phyloP scores from a whole-genome alignment of 2,329 filamentous ascomycete genomes.

The Parasarocladium wereldwijsianum region DNA sequence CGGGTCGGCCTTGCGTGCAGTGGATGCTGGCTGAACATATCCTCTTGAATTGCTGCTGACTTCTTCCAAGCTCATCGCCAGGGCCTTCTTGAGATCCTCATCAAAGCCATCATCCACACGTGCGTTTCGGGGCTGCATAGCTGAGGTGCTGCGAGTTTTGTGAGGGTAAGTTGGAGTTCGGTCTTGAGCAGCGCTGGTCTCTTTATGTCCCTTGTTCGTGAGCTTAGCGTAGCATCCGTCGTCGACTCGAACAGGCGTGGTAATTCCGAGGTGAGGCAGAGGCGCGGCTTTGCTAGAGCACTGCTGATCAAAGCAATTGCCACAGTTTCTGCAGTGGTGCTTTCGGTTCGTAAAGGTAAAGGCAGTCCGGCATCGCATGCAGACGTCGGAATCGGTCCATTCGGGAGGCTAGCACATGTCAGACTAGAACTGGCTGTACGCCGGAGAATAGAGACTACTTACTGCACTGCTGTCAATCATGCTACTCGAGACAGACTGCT shows the following conservation, averaged over 20 bases:
- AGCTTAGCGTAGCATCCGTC: constrained; percentile 90
- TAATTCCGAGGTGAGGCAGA: constrained; percentile 82
- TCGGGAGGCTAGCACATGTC: constrained; percentile 72
- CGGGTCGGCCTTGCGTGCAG: constrained; percentile 21
- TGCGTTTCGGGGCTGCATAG: constrained; percentile 82
- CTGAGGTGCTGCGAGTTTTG: constrained; percentile 49
- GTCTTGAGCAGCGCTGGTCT: constrained; percentile 28
- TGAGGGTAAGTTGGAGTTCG: constrained; percentile 34
- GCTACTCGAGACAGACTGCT: constrained; percentile 74
- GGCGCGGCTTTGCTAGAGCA: constrained; percentile 84
- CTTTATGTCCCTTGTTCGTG: constrained; percentile 48
- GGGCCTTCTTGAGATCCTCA: constrained; percentile 80
- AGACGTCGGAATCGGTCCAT: constrained; percentile 96
- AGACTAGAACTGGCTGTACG: neutral
- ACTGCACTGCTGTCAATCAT: constrained; percentile 97
- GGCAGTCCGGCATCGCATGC: constrained; percentile 88
- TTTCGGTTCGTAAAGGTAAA: constrained; percentile 98
- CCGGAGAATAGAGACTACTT: constrained; percentile 22
- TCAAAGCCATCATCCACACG: constrained; percentile 85
- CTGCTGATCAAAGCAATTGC: constrained; percentile 91
- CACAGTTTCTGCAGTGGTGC: constrained; percentile 95
- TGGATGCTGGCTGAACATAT: constrained; percentile 47
- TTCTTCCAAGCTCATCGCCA: constrained; percentile 96
- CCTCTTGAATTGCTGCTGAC: constrained; percentile 61
- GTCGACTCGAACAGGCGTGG: constrained; percentile 83